Evolutionary conservation across 495 filamentous ascomycete genomes (phyloP).

Genomic region (Penicillium canariense): DNA sequence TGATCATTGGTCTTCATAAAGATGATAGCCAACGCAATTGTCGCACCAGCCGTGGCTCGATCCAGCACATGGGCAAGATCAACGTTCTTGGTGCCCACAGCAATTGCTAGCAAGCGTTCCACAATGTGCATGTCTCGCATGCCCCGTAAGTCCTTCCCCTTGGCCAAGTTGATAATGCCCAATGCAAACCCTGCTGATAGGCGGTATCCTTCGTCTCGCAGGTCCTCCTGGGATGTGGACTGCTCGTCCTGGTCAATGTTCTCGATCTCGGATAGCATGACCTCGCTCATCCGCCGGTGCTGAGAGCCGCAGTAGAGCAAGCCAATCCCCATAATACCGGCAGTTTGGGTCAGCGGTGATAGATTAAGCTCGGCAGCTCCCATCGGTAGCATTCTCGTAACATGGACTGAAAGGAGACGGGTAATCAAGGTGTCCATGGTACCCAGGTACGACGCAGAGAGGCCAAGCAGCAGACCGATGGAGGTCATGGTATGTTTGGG

Average conservation of each 20-base stretch:
- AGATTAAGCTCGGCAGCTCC: slow-evolving; percentile 93
- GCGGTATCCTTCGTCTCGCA: slow-evolving; percentile 92
- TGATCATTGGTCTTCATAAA: slow-evolving; percentile 96
- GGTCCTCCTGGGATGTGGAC: slow-evolving; percentile 56
- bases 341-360: slow-evolving; percentile 90
- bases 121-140: slow-evolving; percentile 92
- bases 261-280: slow-evolving; percentile 97
- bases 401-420: slow-evolving; percentile 93
- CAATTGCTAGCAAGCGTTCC: slow-evolving; percentile 79
- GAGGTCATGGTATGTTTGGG: slow-evolving; percentile 99
- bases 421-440: slow-evolving; percentile 97
- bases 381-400: slow-evolving; percentile 86
- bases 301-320: slow-evolving; percentile 93
- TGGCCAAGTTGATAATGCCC: slow-evolving; percentile 91
- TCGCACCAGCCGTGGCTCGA: slow-evolving; percentile 84
- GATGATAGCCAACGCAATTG: slow-evolving; percentile 85
- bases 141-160: slow-evolving; percentile 82
- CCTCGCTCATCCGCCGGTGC: slow-evolving; percentile 96
- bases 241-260: slow-evolving; percentile 73
- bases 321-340: slow-evolving; percentile 96
- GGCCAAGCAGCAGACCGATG: slow-evolving; percentile 85
- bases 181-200: slow-evolving; percentile 91
- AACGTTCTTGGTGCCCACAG: slow-evolving; percentile 82
- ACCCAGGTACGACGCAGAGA: slow-evolving; percentile 89
- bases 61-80: slow-evolving; percentile 88